phyloP scores from a whole-genome alignment of 2,329 filamentous ascomycete genomes.

The Aureobasidium vineae region DNA sequence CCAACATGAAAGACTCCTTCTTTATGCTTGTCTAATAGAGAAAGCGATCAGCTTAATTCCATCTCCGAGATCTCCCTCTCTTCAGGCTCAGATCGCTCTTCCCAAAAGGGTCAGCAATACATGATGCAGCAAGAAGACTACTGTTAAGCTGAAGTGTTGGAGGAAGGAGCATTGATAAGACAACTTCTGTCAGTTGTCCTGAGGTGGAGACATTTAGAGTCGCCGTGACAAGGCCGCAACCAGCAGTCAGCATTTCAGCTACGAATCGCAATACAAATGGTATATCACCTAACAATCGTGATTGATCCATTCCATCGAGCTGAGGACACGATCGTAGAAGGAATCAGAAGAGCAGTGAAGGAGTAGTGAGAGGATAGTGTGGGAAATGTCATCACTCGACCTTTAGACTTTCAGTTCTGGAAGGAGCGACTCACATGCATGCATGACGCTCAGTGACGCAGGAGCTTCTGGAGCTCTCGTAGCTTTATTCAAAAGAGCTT shows the following conservation, averaged over 20 bases:
- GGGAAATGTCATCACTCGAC: constrained; percentile 11
- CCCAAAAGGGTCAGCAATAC: too few species aligned
- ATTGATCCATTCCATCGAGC: background rate
- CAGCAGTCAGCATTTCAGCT: background rate
- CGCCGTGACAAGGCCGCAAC: constrained; percentile 10
- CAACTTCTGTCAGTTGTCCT: background rate
- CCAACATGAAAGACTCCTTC: background rate
- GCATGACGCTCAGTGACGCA: background rate
- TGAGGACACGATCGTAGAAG: constrained; percentile 11
- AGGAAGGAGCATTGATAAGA: background rate
- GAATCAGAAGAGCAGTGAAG: constrained; percentile 7
- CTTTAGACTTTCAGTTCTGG: background rate
- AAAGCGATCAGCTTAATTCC: background rate
- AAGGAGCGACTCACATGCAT: background rate
- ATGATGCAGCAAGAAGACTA: too few species aligned
- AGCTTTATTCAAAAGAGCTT: constrained; percentile 11
- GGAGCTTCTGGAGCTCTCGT: background rate
- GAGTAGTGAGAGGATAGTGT: background rate
- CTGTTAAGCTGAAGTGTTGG: too few species aligned
- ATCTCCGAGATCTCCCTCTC: too few species aligned
- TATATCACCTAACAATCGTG: background rate
- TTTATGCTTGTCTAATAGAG: background rate
- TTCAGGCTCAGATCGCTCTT: too few species aligned
- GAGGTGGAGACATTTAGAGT: background rate
- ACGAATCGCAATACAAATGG: background rate